A percentile compares a stretch with the other conserved stretches of the same genome.
Conservation (phyloP, 345 rosid genomes). For the thale cress (Arabidopsis thaliana) region TAIR10.1 NC_003076.8:8115501-8116000, state of each 20-base stretch:
- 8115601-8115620: slow-evolving; percentile 94
- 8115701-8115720: slow-evolving; percentile 96
- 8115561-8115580: slow-evolving; percentile 92
- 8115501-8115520: slow-evolving; percentile 76
- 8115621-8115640: slow-evolving; percentile 78
- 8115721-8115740: slow-evolving; percentile 91
- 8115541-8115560: slow-evolving; percentile 92
- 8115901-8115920: slow-evolving; percentile 94
- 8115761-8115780: slow-evolving; percentile 79
- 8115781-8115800: slow-evolving; percentile 84
- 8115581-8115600: slow-evolving; percentile 94
- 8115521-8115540: slow-evolving; percentile 92
- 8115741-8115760: slow-evolving; percentile 94
- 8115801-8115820: slow-evolving; percentile 93
- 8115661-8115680: slow-evolving; percentile 91
- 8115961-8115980: slow-evolving; percentile 95
- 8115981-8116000: slow-evolving; percentile 89
- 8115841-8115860: slow-evolving; percentile 93
- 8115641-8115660: slow-evolving; percentile 66
- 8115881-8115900: slow-evolving; percentile 96
- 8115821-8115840: slow-evolving; percentile 95
- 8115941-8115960: slow-evolving; percentile 94
- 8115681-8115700: slow-evolving; percentile 95
- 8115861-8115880: slow-evolving; percentile 97
- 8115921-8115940: slow-evolving; percentile 94